Evolutionary conservation across 768 basidiomycete genomes (phyloP).

Genomic region (Rossbeevera mucosa): DNA sequence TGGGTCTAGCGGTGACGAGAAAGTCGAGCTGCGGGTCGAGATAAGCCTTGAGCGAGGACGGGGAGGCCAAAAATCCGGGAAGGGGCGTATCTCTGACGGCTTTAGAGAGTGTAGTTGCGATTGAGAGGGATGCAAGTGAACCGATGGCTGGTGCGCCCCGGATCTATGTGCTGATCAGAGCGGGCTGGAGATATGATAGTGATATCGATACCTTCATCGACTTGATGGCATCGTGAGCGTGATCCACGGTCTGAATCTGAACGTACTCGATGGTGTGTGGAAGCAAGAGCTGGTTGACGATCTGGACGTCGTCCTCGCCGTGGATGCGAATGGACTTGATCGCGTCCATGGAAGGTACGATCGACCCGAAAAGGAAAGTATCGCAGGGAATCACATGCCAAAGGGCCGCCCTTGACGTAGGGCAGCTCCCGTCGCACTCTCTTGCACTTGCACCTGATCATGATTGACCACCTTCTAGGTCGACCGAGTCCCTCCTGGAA

Average conservation of each 20-base stretch:
- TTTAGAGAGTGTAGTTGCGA: constrained; percentile 60
- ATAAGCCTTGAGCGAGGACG: constrained; percentile 47
- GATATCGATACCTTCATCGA: constrained; percentile 72
- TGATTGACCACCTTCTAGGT: constrained; percentile 93
- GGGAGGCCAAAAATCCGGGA: constrained; percentile 55
- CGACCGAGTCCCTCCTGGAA: constrained; percentile 89
- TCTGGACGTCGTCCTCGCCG: constrained; percentile 60
- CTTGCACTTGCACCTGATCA: constrained; percentile 34
- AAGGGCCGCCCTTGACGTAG: neutral
- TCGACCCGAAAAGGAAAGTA: constrained; percentile 20
- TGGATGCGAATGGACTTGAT: constrained; percentile 39
- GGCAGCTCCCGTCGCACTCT: constrained; percentile 3
- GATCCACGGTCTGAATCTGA: constrained; percentile 63
- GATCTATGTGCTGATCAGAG: constrained; percentile 40
- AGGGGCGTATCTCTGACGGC: constrained; percentile 42
- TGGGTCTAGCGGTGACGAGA: constrained; percentile 86
- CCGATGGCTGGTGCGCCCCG: constrained; percentile 95
- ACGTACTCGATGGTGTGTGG: constrained; percentile 72
- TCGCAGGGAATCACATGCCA: constrained; percentile 34
- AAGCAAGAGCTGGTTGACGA: constrained; percentile 85
- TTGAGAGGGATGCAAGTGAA: constrained; percentile 79
- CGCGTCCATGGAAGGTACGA: constrained; percentile 11
- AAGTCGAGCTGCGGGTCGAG: constrained; percentile 59
- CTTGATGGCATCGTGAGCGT: constrained; percentile 92
- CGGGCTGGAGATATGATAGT: neutral